Conservation (phyloP, 1,284 basidiomycete species). For the Apiotrichum sp. region DNA sequence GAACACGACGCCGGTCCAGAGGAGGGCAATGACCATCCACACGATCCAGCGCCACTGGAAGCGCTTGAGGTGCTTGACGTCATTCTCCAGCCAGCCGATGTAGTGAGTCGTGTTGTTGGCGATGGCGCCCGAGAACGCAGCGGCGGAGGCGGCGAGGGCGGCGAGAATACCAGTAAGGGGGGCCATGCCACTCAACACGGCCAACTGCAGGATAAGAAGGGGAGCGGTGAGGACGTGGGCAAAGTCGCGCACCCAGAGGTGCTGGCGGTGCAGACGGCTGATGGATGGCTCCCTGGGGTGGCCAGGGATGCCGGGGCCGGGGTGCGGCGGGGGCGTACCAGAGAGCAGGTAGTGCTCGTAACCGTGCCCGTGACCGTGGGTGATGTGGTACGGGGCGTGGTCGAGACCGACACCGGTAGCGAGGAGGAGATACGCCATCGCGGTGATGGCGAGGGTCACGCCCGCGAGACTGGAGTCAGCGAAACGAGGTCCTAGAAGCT, state of each 20-base stretch:
- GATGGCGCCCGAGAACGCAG: constrained; percentile 8
- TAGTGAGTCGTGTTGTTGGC: background rate
- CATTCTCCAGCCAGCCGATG: no score
- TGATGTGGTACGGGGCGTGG: background rate
- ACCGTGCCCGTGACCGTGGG: background rate
- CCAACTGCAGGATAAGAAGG: constrained; percentile 31
- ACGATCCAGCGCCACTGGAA: constrained; percentile 7
- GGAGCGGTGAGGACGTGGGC: constrained; percentile 32
- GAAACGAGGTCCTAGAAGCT: no score
- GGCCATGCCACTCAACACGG: constrained; percentile 33
- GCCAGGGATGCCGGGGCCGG: background rate
- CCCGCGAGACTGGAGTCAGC: constrained; percentile 26
- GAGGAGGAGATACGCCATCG: constrained; percentile 39
- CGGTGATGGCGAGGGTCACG: constrained; percentile 33
- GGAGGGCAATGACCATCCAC: constrained; percentile 28
- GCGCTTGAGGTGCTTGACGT: background rate
- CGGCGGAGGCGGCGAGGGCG: constrained; percentile 32
- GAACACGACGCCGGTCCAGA: constrained; percentile 26
- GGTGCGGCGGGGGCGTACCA: constrained; percentile 6
- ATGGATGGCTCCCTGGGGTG: background rate
- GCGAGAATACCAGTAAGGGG: constrained; percentile 22
- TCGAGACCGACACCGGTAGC: constrained; percentile 30
- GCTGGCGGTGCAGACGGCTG: constrained; percentile 22
- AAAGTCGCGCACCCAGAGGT: constrained; percentile 28
- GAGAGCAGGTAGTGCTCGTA: background rate